Evolutionary conservation across 345 rosid genomes (phyloP), one percentile per base, ranked within the genome.

Genomic region (Citrus medica): DNA sequence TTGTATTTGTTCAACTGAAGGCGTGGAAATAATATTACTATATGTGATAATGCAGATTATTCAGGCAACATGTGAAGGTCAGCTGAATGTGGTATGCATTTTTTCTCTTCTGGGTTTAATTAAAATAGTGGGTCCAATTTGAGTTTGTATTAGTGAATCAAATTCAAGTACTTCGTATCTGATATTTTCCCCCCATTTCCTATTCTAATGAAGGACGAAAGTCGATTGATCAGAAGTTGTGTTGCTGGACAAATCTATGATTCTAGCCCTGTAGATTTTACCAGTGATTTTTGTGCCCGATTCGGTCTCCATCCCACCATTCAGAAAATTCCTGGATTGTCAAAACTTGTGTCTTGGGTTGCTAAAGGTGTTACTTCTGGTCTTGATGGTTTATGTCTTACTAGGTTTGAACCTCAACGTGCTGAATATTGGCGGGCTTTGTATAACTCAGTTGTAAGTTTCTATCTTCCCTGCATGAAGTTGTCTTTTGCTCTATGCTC

Each of bases 241-340:
- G 76, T 94, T 67, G 90, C 91, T 79, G 98, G 97, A 79, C 93
- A 92, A 75, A 86, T 94, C 79, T 96, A 91, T 64, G 99, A 94
- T 79, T 96, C 99, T 77, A 74, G 98, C 46, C 97, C 99, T 0
- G 79, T 92, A 75, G 97, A 96, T 87, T 92, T 96, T 74, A 91
- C 92, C 7, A 91, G 94, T 76, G 97, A 94, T 82, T 79, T 94
- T 83, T 90, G 86, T 85, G 90, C 85, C 56, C 92, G 84, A 60
- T 94, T 91, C 71, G 84, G 93, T 64, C 78, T 96, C 25, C 95
- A 85, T 72, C 88, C 97, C 28, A 74, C 90, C 37, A 87, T 96
- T 85, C 88, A 86, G 30, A 91, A 84, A 79, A 85, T 90, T 89
- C 88, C 92, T 81, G 97, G 88, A 32, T 85, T 98, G 7, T 84